phyloP scores from a whole-genome alignment of 2,329 filamentous ascomycete genomes.

The Aspergillus quadricinctus region DNA sequence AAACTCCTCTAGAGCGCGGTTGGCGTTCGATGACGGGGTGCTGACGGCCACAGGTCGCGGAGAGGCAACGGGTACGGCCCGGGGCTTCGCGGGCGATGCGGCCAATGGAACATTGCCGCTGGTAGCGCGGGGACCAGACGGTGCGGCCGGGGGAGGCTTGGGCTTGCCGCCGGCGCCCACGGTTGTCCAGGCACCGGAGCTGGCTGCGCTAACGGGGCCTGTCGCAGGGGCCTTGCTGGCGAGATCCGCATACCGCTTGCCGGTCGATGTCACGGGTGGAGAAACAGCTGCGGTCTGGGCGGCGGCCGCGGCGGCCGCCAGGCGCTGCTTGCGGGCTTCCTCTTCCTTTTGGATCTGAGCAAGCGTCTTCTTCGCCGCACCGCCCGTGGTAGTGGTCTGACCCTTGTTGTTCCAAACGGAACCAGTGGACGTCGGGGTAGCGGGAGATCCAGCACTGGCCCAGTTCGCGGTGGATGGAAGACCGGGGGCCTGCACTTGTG shows the following conservation, averaged over 20 bases:
- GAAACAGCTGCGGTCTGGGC: slow-evolving; percentile 46
- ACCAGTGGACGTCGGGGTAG: slow-evolving; percentile 51
- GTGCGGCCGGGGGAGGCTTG: slow-evolving; percentile 60
- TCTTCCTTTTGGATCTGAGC: slow-evolving; percentile 97
- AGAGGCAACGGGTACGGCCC: slow-evolving; percentile 54
- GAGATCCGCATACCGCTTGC: slow-evolving; percentile 92
- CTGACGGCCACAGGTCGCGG: slow-evolving; percentile 45
- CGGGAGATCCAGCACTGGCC: slow-evolving; percentile 70
- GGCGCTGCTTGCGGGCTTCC: slow-evolving; percentile 79
- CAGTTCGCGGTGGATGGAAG: slow-evolving; percentile 86
- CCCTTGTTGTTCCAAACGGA: slow-evolving; percentile 52
- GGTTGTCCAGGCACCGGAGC: slow-evolving; percentile 74
- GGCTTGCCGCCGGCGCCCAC: slow-evolving; percentile 91
- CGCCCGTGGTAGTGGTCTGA: slow-evolving; percentile 34
- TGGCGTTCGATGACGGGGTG: slow-evolving; percentile 41
- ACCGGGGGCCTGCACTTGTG: slow-evolving; percentile 67
- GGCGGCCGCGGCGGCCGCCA: slow-evolving; percentile 41
- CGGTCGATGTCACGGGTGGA: slow-evolving; percentile 45
- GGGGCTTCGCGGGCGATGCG: slow-evolving; percentile 42
- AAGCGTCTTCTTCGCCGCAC: slow-evolving; percentile 73
- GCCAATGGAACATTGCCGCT: slow-evolving; percentile 39
- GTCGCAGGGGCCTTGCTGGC: slow-evolving; percentile 67
- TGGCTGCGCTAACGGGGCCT: slow-evolving; percentile 38
- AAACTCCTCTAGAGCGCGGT: slow-evolving; percentile 81
- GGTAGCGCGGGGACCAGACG: slow-evolving; percentile 44